Base-by-base conservation (phyloP, 805 yeast species). In the Pichia cabralensis region DNA sequence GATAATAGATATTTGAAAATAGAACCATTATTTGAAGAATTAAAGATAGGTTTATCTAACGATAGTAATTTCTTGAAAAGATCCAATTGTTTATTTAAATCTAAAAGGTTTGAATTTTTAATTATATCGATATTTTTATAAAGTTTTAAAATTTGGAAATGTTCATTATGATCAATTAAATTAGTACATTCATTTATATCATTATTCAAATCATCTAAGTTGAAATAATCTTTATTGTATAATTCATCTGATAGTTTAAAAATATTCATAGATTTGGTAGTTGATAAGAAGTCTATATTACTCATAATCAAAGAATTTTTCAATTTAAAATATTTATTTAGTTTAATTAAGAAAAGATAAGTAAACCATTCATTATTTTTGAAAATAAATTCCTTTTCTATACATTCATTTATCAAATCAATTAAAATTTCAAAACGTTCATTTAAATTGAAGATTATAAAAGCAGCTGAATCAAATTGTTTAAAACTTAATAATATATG, bases 381-480 rank as follows among this genome's bases (percentile, higher is more conserved):
- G 16, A 44, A 34, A 11, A 43, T 29, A 5, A 33, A 26, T 25
- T 38, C 33, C 6, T 23, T 22, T 8, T 26, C 19, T n/a, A 44
- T 13, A 9, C 38, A 3, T 5, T 31, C 21, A 22, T 44, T 40
- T 10, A 44, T 8, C 13, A 26, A 33, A 10, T 32, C 13, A 4
- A 39, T 15, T 3, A 42, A 25, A 10, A 36, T 31, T 11, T 38
- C 31, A 13, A 44, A 42, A 1, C 26, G 24, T 12, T 31, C 22
- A 23, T 36, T 26, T 31, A 31, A 14, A 16, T 15, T 31, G 11
- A n/a, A n/a, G 5, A 44, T 30, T n/a, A 44, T 27, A 24, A 30
- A 34, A 3, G 46, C 26, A 9, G 46, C 46, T 12, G 22, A 36
- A 19, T 38, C 32, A 21, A 42, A 40, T 43, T 43, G 38, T 25